Percentiles rank a stretch among this genome's conserved stretches.
phyloP scores from a whole-genome alignment of 441 rosid species.

The Breynia disticha region DNA sequence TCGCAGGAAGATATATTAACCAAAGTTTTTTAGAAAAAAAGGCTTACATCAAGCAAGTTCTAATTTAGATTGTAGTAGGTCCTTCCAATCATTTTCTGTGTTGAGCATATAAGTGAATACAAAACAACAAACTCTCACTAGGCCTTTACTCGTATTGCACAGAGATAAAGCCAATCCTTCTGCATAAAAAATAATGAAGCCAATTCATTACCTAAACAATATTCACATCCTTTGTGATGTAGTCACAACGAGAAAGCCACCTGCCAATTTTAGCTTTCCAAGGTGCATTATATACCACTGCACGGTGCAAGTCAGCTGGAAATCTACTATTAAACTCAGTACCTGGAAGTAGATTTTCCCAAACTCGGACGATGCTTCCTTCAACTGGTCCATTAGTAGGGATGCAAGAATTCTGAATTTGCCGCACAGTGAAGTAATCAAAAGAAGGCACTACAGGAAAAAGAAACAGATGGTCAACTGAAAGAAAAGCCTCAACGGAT shows the following conservation, averaged over 20 bases:
- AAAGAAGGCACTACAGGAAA: conserved; percentile 71
- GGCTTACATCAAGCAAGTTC: neutral
- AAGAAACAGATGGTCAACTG: conserved; percentile 58
- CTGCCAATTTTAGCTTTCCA: conserved; percentile 83
- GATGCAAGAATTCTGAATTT: conserved; percentile 35
- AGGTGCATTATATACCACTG: conserved; percentile 65
- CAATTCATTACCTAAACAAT: conserved; percentile 43
- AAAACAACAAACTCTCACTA: no score
- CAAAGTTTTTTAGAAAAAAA: neutral
- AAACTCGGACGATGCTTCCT: conserved; percentile 15
- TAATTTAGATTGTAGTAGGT: neutral
- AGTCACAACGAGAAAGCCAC: conserved; percentile 89
- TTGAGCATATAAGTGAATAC: no score
- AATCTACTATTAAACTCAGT: conserved; percentile 45
- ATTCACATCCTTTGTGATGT: conserved; percentile 38
- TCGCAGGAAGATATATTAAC: neutral
- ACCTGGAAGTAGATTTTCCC: conserved; percentile 16
- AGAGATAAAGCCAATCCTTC: neutral
- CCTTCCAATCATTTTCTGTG: neutral
- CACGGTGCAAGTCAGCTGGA: conserved; percentile 61
- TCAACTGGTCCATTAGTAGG: conserved; percentile 37
- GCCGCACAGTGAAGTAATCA: conserved; percentile 35
- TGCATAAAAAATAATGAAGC: neutral
- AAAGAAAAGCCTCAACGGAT: conserved; percentile 48
- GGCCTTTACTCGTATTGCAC: no score